Base-by-base conservation (phyloP, 2,329 filamentous ascomycete genomes). In the Pseudocercospora fijiensis region DNA sequence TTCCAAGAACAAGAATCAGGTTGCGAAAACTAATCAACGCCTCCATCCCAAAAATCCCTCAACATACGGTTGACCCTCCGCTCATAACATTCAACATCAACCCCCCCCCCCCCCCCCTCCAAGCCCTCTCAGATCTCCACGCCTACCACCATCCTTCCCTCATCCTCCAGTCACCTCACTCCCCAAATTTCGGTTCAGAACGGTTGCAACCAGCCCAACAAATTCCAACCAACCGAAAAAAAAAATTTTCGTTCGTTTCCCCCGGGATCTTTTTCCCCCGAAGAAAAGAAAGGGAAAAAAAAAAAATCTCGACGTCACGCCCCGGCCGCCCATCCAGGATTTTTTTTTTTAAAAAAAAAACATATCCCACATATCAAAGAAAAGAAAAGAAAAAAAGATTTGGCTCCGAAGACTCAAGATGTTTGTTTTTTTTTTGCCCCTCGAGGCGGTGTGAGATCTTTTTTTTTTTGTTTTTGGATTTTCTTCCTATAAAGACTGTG, bases 401-500 rank as follows among this genome's bases (percentile, higher is more conserved):
- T 77, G 9, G 72, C 77, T 9, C 76, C 75, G 3, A 73, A 70
- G 20, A 72, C 74, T 16, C 61, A 72, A 49, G 75, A 77, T 64
- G 68, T 76, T 8, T 64, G 65, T 72, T 47, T 77, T 76, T 56
- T n/a, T n/a, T n/a, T n/a, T n/a, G n/a, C n/a, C n/a, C n/a, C n/a
- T n/a, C n/a, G n/a, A n/a, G n/a, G n/a, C n/a, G n/a, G n/a, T n/a
- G n/a, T n/a, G n/a, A n/a, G n/a, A n/a, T n/a, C n/a, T n/a, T n/a
- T n/a, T n/a, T n/a, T n/a, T n/a, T n/a, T n/a, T n/a, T n/a, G n/a
- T n/a, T n/a, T n/a, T n/a, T n/a, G n/a, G 65, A 72, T 47, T 77
- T 76, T 56, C 73, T 76, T 56, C 73, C 73, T 7, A 76, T 72
- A 3, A 78, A 78, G 58, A 78, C 77, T 2, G 67, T 73, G 1